Conservation (phyloP, 1,139 yeast species). For the Candida sp. region DNA sequence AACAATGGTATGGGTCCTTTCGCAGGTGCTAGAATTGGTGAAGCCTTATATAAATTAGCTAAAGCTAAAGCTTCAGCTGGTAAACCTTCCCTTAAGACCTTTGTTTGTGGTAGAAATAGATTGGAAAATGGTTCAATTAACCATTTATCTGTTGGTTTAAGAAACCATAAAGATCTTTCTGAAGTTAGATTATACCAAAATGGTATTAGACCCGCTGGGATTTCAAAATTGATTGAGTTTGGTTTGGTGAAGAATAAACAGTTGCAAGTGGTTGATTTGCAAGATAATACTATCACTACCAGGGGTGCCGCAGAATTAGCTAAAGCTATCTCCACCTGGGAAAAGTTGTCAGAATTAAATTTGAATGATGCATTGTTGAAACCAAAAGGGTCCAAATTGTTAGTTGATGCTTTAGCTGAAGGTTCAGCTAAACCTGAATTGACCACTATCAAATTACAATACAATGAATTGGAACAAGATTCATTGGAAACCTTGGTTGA, state of each 20-base stretch:
- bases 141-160: conserved; percentile 72
- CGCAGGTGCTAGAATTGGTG: conserved; percentile 93
- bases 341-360: conserved; percentile 66
- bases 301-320: conserved; percentile 56
- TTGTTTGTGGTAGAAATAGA: conserved; percentile 95
- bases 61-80: conserved; percentile 50
- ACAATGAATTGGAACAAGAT: conserved; percentile 76
- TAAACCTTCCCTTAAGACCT: conserved; percentile 61
- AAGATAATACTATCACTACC: conserved; percentile 92
- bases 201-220: conserved; percentile 95
- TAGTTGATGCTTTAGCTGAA: conserved; percentile 46
- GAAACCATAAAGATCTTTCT: conserved; percentile 72
- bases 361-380: conserved; percentile 88
- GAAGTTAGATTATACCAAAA: conserved; percentile 86
- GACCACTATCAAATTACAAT: conserved; percentile 70
- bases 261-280: conserved; percentile 75
- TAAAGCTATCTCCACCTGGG: conserved; percentile 41
- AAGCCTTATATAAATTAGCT: conserved; percentile 74
- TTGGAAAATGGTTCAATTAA: conserved; percentile 90
- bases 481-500: conserved; percentile 56
- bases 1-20: conserved; percentile 98
- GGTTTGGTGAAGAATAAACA: conserved; percentile 65
- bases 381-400: conserved; percentile 62
- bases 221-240: conserved; percentile 65
- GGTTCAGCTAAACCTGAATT: conserved; percentile 39